A percentile compares a stretch with the other conserved stretches of the same genome.
Conservation (phyloP, 2,329 filamentous ascomycete genomes). For the Exophiala calicioides region DNA sequence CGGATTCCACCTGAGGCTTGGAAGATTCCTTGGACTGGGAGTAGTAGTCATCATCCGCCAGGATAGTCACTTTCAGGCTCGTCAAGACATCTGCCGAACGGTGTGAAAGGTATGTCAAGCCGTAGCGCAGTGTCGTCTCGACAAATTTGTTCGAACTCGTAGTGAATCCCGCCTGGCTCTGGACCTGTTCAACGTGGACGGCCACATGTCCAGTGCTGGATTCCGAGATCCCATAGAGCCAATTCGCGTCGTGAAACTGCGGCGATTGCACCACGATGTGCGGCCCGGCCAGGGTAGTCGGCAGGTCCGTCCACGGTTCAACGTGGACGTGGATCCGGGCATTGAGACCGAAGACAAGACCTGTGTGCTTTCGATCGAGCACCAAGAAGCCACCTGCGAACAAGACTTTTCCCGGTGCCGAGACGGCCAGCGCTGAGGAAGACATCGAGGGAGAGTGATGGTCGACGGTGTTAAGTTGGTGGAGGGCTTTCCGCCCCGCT, state of each 20-base stretch:
- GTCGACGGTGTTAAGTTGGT: no score
- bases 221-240: conserved; percentile 80
- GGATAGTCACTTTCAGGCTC: conserved; percentile 75
- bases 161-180: conserved; percentile 26
- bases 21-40: conserved; percentile 60
- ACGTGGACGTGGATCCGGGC: conserved; percentile 64
- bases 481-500: no score
- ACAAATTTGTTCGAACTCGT: conserved; percentile 74
- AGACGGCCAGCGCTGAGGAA: conserved; percentile 61
- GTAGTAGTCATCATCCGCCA: conserved; percentile 97
- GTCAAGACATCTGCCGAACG: conserved; percentile 58
- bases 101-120: conserved; percentile 72
- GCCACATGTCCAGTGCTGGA: conserved; percentile 72
- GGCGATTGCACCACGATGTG: conserved; percentile 81
- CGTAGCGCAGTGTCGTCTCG: conserved; percentile 86
- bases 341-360: conserved; percentile 65
- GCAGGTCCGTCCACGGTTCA: conserved; percentile 42
- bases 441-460: no score
- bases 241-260: conserved; percentile 83
- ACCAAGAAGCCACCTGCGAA: conserved; percentile 94
- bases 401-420: conserved; percentile 93
- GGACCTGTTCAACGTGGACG: conserved; percentile 66
- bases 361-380: conserved; percentile 82
- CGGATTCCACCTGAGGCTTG: conserved; percentile 30
- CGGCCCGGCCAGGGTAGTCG: conserved; percentile 20